Evolutionary conservation across 2,329 filamentous ascomycete species (phyloP).

Genomic region (Microdochium bolleyi): DNA sequence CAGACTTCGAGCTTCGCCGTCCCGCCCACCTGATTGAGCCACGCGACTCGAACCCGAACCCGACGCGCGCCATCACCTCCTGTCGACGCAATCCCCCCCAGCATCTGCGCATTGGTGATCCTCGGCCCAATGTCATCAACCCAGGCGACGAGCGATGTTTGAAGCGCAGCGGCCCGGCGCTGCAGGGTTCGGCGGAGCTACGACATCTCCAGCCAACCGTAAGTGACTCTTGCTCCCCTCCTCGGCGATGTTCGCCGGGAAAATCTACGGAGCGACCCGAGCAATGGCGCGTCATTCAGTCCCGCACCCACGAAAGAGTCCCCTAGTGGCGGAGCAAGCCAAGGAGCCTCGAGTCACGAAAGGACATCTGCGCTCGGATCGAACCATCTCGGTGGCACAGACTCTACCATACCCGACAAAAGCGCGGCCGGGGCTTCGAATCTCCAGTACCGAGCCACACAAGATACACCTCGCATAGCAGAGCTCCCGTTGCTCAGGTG

Average conservation of each 20-base stretch:
- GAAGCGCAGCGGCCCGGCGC: conserved; percentile 14
- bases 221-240: conserved; percentile 16
- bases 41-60: background rate
- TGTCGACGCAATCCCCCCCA: background rate
- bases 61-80: background rate
- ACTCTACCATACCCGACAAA: too few species aligned
- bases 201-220: conserved; percentile 15
- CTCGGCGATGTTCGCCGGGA: conserved; percentile 4
- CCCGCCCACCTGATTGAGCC: background rate
- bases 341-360: too few species aligned
- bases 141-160: conserved; percentile 14
- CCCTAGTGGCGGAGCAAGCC: too few species aligned
- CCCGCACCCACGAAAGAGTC: too few species aligned
- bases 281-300: too few species aligned
- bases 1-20: background rate
- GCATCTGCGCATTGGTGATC: background rate
- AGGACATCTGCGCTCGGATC: too few species aligned
- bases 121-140: conserved; percentile 11
- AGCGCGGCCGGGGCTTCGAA: too few species aligned
- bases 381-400: too few species aligned
- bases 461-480: too few species aligned
- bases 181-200: conserved; percentile 13
- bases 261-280: background rate
- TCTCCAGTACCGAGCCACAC: too few species aligned
- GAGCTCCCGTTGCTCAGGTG: too few species aligned